These are phyloP conservation scores for Mycena galericulata DNA, from an alignment of 768 basidiomycete species.

Conservation along the genomic window DNA sequence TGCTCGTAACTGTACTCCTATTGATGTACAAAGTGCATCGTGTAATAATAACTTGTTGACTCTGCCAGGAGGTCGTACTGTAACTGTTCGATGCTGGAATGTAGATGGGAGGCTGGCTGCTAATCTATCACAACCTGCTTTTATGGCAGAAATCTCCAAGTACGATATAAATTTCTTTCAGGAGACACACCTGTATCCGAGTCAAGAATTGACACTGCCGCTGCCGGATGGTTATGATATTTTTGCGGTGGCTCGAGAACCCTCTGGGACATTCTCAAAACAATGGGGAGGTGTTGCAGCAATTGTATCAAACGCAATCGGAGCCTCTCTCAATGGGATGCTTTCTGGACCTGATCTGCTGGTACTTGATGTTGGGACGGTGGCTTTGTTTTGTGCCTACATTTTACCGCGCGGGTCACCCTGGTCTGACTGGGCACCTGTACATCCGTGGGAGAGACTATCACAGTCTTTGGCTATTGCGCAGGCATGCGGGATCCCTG, in stretches of 20 bases:
- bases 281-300: background rate
- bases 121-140: background rate
- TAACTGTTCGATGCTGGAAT: conserved; percentile 1
- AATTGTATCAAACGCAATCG: background rate
- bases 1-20: no score
- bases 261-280: background rate
- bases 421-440: background rate
- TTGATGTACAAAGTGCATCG: no score
- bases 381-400: background rate
- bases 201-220: background rate
- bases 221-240: background rate
- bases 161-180: background rate
- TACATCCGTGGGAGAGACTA: background rate
- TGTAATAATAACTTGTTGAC: no score
- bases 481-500: background rate
- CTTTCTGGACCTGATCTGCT: background rate
- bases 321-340: background rate
- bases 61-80: background rate
- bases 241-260: background rate
- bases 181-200: background rate
- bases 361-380: background rate
- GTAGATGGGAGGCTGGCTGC: background rate
- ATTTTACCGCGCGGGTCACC: background rate
- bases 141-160: background rate
- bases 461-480: background rate